Conservation (phyloP, 768 basidiomycete species). For the Pilatotrama ljubarskyi region DNA sequence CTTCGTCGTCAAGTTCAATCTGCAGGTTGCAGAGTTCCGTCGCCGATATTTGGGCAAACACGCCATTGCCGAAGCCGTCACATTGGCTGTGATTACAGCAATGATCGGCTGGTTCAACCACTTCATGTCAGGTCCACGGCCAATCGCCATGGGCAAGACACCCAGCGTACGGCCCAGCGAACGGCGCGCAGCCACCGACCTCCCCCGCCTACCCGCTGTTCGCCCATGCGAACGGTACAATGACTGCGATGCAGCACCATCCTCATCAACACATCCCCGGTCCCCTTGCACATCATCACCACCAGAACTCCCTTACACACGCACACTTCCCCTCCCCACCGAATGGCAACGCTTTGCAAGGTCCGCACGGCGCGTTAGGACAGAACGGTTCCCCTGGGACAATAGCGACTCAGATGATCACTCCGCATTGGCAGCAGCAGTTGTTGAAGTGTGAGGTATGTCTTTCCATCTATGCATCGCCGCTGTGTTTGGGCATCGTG, state of each 20-base stretch:
- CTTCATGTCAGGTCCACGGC: constrained; percentile 63
- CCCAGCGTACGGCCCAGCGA: constrained; percentile 48
- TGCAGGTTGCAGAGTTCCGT: constrained; percentile 93
- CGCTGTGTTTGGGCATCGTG: background rate
- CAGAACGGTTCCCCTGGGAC: constrained; percentile 54
- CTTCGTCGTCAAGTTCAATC: constrained; percentile 94
- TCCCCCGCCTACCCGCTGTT: constrained; percentile 79
- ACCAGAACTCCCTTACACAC: constrained; percentile 76
- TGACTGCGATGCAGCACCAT: constrained; percentile 58
- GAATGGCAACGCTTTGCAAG: constrained; percentile 50
- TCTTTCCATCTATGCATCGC: constrained; percentile 17
- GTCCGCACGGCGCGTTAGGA: constrained; percentile 36
- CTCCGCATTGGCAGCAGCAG: constrained; percentile 91
- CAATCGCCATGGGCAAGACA: constrained; percentile 71
- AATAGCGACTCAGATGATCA: constrained; percentile 56
- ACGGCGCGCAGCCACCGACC: constrained; percentile 59
- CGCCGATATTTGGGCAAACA: constrained; percentile 84
- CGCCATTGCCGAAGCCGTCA: constrained; percentile 87
- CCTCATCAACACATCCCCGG: constrained; percentile 53
- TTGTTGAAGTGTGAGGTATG: constrained; percentile 89
- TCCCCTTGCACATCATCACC: constrained; percentile 56
- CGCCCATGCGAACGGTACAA: constrained; percentile 62
- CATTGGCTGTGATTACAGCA: constrained; percentile 84
- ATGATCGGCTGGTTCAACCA: constrained; percentile 92
- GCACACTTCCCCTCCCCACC: constrained; percentile 74